These are phyloP conservation scores for Globisporangium polare DNA, from an alignment of 352 stramenopile genomes.

Conservation along the genomic window DNA sequence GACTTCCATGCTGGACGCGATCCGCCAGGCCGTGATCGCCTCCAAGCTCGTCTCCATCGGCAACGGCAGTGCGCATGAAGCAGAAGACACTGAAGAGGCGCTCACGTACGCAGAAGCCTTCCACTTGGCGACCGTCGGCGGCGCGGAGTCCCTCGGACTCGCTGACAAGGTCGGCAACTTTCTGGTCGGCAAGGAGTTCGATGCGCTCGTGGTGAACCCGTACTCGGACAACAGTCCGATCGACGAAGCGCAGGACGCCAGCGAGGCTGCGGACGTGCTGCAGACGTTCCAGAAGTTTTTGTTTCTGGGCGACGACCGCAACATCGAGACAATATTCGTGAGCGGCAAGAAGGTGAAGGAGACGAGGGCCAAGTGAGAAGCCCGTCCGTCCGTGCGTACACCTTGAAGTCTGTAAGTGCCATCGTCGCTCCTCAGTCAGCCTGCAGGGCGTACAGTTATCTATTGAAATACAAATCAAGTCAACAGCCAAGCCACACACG, in stretches of 20 bases:
- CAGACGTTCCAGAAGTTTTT: conserved; percentile 90
- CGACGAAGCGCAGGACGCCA: conserved; percentile 43
- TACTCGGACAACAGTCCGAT: conserved; percentile 57
- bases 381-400: background rate
- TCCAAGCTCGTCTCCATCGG: conserved; percentile 82
- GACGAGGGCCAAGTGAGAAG: conserved; percentile 4
- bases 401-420: background rate
- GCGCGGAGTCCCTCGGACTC: conserved; percentile 76
- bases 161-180: conserved; percentile 88
- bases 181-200: conserved; percentile 84
- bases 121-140: conserved; percentile 87
- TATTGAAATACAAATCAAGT: conserved; percentile 14
- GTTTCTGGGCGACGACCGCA: conserved; percentile 89
- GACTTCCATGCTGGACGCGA: conserved; percentile 91
- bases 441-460: conserved; percentile 3
- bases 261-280: conserved; percentile 45
- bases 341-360: conserved; percentile 51
- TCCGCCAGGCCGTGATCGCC: conserved; percentile 88
- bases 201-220: conserved; percentile 85
- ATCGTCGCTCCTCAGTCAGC: background rate
- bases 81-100: conserved; percentile 23
- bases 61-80: conserved; percentile 43
- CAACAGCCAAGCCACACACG: background rate
- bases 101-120: conserved; percentile 86
- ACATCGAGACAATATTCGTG: conserved; percentile 88